Conservation (phyloP, 345 rosid species). For the Populus tremula region DNA sequence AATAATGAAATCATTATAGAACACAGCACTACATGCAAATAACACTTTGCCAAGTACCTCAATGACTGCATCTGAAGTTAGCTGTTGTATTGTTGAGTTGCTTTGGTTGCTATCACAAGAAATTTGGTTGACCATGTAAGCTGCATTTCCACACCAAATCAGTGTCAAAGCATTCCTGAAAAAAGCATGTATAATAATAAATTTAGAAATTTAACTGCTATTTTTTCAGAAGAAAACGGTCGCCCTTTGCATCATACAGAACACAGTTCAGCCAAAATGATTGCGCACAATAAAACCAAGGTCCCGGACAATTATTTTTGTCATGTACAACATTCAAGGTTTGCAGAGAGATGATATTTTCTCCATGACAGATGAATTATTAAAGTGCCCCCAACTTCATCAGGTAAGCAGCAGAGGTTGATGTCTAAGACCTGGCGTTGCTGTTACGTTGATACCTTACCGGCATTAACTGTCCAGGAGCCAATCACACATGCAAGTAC, state of each 20-base stretch:
- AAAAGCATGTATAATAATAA: conserved; percentile 14
- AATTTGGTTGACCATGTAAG: conserved; percentile 84
- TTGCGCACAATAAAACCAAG: not conserved
- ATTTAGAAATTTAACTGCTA: conserved; percentile 15
- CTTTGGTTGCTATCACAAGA: conserved; percentile 48
- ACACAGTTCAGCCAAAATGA: not conserved
- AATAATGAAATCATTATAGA: conserved; percentile 9
- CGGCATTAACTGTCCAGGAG: not conserved
- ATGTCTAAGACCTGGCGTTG: not conserved
- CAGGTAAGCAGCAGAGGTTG: not conserved
- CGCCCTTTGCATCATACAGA: conserved; percentile 1
- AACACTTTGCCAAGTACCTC: conserved; percentile 47
- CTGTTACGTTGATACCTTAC: not conserved
- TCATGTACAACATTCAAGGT: not conserved
- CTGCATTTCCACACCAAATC: conserved; percentile 60
- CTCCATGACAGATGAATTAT: not conserved
- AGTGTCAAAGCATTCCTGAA: conserved; percentile 38
- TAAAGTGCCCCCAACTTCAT: not conserved
- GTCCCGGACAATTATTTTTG: not conserved
- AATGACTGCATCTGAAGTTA: conserved; percentile 84
- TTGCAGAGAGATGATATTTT: not conserved
- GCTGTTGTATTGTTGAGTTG: conserved; percentile 46
- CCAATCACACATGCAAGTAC: not conserved
- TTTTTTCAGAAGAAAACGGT: not conserved
- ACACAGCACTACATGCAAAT: not conserved